These are phyloP conservation scores for Moringa oleifera DNA, from an alignment of 345 rosid genomes.

Conservation along the genomic window DNA sequence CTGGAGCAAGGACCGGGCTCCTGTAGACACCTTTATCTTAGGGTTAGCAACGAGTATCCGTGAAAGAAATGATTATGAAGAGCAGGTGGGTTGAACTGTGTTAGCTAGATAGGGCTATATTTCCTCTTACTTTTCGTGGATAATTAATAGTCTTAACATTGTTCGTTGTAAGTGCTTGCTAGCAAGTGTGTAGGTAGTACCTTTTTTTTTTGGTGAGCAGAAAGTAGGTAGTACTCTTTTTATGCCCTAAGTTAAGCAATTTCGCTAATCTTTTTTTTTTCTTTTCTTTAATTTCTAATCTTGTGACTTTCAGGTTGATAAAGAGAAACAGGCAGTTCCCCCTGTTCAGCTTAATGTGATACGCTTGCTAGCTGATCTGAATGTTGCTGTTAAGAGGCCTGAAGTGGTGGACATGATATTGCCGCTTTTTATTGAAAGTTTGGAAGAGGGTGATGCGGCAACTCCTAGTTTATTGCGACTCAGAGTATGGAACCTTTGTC, in stretches of 20 bases:
- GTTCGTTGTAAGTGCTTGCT: conserved; percentile 7
- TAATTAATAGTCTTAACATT: background rate
- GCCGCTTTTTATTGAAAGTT: conserved; percentile 92
- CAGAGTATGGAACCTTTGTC: conserved; percentile 56
- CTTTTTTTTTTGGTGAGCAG: too few relatives aligned
- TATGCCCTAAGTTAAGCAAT: too few relatives aligned
- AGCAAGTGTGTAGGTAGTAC: conserved; percentile 9
- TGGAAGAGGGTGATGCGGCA: conserved; percentile 99
- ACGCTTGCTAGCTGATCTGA: conserved; percentile 87
- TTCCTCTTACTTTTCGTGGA: background rate
- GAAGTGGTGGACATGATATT: conserved; percentile 97
- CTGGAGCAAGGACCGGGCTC: conserved; percentile 92
- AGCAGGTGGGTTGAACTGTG: conserved; percentile 51
- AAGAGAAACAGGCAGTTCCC: conserved; percentile 69
- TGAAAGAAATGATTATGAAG: conserved; percentile 86
- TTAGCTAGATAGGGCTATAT: background rate
- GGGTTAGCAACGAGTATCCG: conserved; percentile 86
- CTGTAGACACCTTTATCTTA: conserved; percentile 91
- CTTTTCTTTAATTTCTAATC: conserved; percentile 1
- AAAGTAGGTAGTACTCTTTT: conserved; percentile 9
- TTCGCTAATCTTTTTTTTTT: too few relatives aligned
- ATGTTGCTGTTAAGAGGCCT: conserved; percentile 82
- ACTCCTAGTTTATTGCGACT: conserved; percentile 85
- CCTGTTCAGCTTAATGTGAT: conserved; percentile 85
- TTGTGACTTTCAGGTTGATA: conserved; percentile 67